These are phyloP conservation scores for Gymnopus androsaceus DNA, from an alignment of 1,284 basidiomycete genomes.

Conservation along the genomic window DNA sequence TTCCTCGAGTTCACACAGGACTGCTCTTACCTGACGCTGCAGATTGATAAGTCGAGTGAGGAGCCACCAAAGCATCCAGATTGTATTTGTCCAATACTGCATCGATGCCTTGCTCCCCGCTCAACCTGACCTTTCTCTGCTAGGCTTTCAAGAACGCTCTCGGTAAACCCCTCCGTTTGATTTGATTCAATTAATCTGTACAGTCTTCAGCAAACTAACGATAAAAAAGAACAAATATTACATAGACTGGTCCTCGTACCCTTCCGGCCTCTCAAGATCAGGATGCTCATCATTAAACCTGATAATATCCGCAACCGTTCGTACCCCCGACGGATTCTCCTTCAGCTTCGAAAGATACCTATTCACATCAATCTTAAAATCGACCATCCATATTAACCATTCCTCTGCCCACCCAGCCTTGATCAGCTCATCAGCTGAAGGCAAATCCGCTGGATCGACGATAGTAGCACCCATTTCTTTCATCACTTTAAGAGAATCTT, in stretches of 20 bases:
- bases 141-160: slow-evolving; percentile 49
- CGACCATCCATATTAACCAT: slow-evolving; percentile 49
- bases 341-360: slow-evolving; percentile 45
- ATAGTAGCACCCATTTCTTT: slow-evolving; percentile 56
- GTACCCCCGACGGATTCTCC: slow-evolving; percentile 55
- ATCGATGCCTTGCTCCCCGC: slow-evolving; percentile 58
- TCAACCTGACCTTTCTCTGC: slow-evolving; percentile 53
- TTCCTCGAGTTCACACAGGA: slow-evolving; percentile 27
- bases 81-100: slow-evolving; percentile 50
- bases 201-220: background rate
- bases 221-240: slow-evolving; percentile 22
- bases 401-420: slow-evolving; percentile 53
- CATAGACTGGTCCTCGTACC: slow-evolving; percentile 49
- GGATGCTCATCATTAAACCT: slow-evolving; percentile 53
- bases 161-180: slow-evolving; percentile 46
- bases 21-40: slow-evolving; percentile 45
- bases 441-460: slow-evolving; percentile 63
- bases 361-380: slow-evolving; percentile 64
- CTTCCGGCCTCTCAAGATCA: slow-evolving; percentile 48
- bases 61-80: slow-evolving; percentile 61
- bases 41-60: slow-evolving; percentile 50
- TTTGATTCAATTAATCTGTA: slow-evolving; percentile 49
- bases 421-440: slow-evolving; percentile 54
- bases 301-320: slow-evolving; percentile 55
- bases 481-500: slow-evolving; percentile 49